Percentiles rank a stretch among this genome's conserved stretches.
These are phyloP conservation scores for Scenedesmus sp. DNA, from an alignment of 163 green algal genomes.

Conservation along the genomic window DNA sequence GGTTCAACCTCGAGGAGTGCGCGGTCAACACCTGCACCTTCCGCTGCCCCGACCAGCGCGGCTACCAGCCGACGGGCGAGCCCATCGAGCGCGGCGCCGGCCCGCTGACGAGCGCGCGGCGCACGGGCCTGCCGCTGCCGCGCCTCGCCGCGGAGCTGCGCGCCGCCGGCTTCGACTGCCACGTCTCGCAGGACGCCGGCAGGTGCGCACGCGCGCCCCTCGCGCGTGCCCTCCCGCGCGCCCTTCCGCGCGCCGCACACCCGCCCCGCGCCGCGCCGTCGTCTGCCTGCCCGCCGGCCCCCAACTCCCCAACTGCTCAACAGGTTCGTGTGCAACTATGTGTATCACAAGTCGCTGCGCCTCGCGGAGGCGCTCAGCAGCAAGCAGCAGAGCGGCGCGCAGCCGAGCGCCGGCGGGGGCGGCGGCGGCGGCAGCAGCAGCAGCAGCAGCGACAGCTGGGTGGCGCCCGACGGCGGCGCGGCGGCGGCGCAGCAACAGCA, in stretches of 20 bases:
- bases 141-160: constrained; percentile 32
- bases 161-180: constrained; percentile 42
- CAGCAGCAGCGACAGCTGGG: constrained; percentile 21
- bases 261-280: too few species aligned
- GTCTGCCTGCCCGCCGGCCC: too few species aligned
- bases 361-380: constrained; percentile 11
- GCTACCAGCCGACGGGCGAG: constrained; percentile 56
- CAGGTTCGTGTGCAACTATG: constrained; percentile 75
- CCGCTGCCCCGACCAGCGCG: constrained; percentile 58
- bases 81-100: constrained; percentile 44
- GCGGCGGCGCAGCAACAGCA: not conserved
- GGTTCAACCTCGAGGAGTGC: constrained; percentile 61
- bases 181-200: constrained; percentile 51
- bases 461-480: not conserved
- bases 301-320: not conserved
- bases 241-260: too few species aligned
- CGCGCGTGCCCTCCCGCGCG: too few species aligned
- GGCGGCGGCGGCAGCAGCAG: constrained; percentile 3
- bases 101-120: constrained; percentile 13
- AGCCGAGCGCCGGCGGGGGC: not conserved
- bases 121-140: constrained; percentile 38
- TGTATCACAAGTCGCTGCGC: constrained; percentile 56
- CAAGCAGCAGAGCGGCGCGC: not conserved
- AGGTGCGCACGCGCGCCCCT: too few species aligned
- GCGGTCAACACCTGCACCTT: constrained; percentile 71